A percentile compares a stretch with the other conserved stretches of the same genome.
These are phyloP conservation scores for Anisodus acutangulus DNA, from an alignment of 257 asterid genomes.

Conservation along the genomic window DNA sequence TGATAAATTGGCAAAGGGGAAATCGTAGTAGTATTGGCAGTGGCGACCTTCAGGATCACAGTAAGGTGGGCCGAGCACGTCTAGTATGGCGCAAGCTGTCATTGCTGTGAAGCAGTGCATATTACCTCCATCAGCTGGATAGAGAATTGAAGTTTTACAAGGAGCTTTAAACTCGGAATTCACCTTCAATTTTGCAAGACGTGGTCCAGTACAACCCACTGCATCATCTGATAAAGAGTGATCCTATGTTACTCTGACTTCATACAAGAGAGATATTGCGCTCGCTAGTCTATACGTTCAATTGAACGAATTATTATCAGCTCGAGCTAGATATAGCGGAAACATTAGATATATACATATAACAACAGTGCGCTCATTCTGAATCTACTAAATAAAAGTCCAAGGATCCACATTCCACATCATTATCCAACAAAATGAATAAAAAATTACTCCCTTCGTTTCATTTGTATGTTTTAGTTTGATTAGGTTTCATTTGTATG, in stretches of 20 bases:
- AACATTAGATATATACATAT: too few species aligned
- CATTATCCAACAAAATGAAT: neutral
- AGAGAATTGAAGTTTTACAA: conserved; percentile 65
- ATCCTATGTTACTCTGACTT: neutral
- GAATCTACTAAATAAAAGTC: neutral
- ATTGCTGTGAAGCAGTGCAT: conserved; percentile 81
- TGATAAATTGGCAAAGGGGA: conserved; percentile 47
- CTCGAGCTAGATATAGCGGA: neutral
- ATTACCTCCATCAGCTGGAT: conserved; percentile 83
- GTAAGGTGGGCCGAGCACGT: conserved; percentile 93
- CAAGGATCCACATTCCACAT: neutral
- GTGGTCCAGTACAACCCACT: conserved; percentile 39
- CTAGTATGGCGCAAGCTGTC: conserved; percentile 84
- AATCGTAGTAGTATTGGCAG: conserved; percentile 68
- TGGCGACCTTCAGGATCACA: conserved; percentile 85
- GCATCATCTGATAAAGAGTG: conserved; percentile 27
- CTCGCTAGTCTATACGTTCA: neutral
- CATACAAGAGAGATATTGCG: neutral
- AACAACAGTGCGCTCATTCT: too few species aligned
- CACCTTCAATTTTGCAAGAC: conserved; percentile 67
- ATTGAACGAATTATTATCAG: neutral
- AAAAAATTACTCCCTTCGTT: too few species aligned
- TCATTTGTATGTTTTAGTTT: too few species aligned
- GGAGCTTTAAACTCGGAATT: conserved; percentile 67
- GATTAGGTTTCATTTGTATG: too few species aligned